Percentiles rank a stretch among this genome's conserved stretches.
phyloP scores from a whole-genome alignment of 176 grass and related monocot species.

The Saccharum spontaneum region DNA sequence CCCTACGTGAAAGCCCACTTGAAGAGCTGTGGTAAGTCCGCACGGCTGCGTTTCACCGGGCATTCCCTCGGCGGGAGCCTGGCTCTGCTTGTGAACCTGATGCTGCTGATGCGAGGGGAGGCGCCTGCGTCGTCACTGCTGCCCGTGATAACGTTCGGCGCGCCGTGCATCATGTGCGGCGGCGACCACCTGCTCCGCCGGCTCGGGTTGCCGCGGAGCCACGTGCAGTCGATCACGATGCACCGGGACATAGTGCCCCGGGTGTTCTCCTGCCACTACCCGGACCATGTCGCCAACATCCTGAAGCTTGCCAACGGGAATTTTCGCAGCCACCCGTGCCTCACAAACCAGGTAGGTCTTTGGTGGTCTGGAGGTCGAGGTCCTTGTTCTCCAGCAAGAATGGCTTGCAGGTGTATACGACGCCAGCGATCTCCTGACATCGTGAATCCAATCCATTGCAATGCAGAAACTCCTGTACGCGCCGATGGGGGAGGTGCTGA shows the following conservation, averaged over 20 bases:
- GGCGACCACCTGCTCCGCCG: slow-evolving; percentile 73
- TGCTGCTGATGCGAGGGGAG: slow-evolving; percentile 68
- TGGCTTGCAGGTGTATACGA: not conserved
- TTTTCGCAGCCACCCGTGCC: slow-evolving; percentile 79
- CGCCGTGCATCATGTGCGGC: slow-evolving; percentile 93
- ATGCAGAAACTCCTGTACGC: slow-evolving; percentile 86
- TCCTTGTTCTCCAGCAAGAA: not conserved
- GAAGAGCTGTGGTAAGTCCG: slow-evolving; percentile 39
- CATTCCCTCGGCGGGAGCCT: slow-evolving; percentile 94
- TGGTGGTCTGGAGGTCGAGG: too few species aligned
- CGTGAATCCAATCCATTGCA: not conserved
- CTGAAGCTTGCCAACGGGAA: slow-evolving; percentile 86
- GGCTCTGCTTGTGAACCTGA: slow-evolving; percentile 82
- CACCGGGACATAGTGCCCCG: slow-evolving; percentile 97
- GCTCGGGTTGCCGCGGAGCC: slow-evolving; percentile 63
- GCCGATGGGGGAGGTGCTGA: slow-evolving; percentile 87
- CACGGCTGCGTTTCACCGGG: slow-evolving; percentile 66
- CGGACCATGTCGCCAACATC: slow-evolving; percentile 80
- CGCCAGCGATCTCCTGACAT: not conserved
- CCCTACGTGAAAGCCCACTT: slow-evolving; percentile 74
- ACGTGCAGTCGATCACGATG: slow-evolving; percentile 75
- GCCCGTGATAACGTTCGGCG: slow-evolving; percentile 86
- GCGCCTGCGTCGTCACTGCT: slow-evolving; percentile 53
- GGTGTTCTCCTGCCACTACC: slow-evolving; percentile 90
- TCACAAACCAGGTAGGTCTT: slow-evolving; percentile 66